Evolutionary conservation across 2,329 filamentous ascomycete genomes (phyloP), one percentile per base, ranked within the genome.

Genomic region (Neurospora sp.): DNA sequence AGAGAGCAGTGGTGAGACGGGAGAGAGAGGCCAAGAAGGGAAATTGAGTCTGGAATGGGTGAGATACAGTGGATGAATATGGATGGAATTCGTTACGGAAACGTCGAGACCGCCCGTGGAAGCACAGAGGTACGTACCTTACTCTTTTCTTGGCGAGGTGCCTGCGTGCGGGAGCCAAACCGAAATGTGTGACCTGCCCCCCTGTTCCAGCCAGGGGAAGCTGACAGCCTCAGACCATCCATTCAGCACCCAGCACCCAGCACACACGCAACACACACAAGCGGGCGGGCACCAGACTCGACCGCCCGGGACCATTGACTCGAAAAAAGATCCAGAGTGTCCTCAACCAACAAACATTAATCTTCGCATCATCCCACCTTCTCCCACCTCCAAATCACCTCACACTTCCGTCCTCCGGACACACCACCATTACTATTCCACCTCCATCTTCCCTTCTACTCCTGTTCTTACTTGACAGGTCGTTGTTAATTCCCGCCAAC

Each of bases 241-340:
- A 57, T 57, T 57, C 46, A 57, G 46, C 67, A 67, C 12, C 38
- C n/a, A 40, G 17, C 66, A 40, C 38, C 37, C 41, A 40, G 39
- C 41, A 40, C 66, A 40, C 66, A 4, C 23, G 41, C n/a, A 40
- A 40, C 43, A 52, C 43, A n/a, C 19, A n/a, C 19, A 28, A 19
- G 23, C 15, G 57, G 57, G 62, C 28, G 62, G 62, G 28, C 28
- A 12, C 15, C 43, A 46, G 33, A 40, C 65, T 66, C 67, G 39
- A 68, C 67, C 67, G 15, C 33, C 67, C n/a, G 23, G 67, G 39
- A 68, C 23, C 46, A 23, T 62, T 28, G 39, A 52, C 67, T 40
- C 33, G 28, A 65, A 68, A 70, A 70, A 68, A 71, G 69, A 39
- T 69, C 43, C 69, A 70, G 36, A 67, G 70, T 71, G 70, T 71